Conservation (phyloP, 306 rosid species). For the Lotus japonicus region DNA sequence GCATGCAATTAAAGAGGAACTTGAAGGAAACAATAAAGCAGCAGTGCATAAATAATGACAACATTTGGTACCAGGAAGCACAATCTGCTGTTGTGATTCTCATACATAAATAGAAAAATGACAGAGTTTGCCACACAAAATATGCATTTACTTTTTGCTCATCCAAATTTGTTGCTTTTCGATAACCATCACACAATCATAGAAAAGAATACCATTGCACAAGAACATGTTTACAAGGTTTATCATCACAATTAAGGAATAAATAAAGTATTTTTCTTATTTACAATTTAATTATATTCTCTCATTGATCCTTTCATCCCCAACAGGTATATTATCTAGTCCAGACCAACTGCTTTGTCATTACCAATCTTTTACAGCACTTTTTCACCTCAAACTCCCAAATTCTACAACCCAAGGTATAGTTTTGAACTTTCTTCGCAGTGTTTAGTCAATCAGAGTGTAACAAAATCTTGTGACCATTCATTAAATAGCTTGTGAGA, state of each 20-base stretch:
- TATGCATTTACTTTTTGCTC: background rate
- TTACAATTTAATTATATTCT: background rate
- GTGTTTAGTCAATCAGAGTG: background rate
- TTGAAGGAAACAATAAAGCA: background rate
- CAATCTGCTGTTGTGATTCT: background rate
- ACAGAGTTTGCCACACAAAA: background rate
- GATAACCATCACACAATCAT: background rate
- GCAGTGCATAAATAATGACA: background rate
- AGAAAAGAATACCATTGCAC: background rate
- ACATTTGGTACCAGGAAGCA: constrained; percentile 2
- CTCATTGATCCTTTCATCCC: background rate
- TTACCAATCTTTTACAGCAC: background rate
- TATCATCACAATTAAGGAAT: too few relatives aligned
- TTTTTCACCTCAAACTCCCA: background rate
- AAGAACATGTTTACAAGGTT: background rate
- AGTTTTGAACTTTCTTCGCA: background rate
- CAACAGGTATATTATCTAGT: too few relatives aligned
- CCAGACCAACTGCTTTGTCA: background rate
- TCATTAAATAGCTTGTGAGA: background rate
- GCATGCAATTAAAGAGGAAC: background rate
- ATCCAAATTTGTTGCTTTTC: background rate
- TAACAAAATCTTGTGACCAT: background rate
- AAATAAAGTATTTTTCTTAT: too few relatives aligned
- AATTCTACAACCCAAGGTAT: background rate
- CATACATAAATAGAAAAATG: background rate